Evolutionary conservation across 306 rosid genomes (phyloP).

Genomic region (Prunus padus): DNA sequence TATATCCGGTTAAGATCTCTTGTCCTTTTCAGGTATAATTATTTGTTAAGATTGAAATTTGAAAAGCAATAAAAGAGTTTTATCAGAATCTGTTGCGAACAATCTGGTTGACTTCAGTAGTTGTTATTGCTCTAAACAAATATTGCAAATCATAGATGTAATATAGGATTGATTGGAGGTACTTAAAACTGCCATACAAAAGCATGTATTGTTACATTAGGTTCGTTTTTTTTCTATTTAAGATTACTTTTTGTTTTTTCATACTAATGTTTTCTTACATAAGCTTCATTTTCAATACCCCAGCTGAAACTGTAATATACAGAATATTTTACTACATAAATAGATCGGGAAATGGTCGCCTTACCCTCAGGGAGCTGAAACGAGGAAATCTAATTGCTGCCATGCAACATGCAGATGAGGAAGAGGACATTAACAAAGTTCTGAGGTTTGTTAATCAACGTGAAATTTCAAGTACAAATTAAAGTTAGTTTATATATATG

Average conservation of each 20-base stretch:
- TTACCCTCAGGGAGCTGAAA: conserved; percentile 83
- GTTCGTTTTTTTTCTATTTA: background rate
- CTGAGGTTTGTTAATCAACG: conserved; percentile 45
- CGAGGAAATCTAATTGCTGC: conserved; percentile 88
- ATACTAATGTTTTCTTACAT: background rate
- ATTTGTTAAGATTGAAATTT: background rate
- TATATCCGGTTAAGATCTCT: background rate
- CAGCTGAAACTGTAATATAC: conserved; percentile 94
- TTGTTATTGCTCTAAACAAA: background rate
- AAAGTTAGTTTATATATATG: background rate
- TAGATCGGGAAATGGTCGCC: conserved; percentile 82
- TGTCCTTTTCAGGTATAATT: background rate
- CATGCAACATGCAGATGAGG: conserved; percentile 94
- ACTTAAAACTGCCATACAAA: background rate
- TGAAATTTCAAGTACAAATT: conserved; percentile 3
- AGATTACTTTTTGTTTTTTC: background rate
- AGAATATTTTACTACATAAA: conserved; percentile 87
- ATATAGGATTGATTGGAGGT: background rate
- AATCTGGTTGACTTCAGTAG: background rate
- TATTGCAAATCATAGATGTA: background rate
- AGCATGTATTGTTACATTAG: background rate
- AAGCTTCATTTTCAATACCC: conserved; percentile 34
- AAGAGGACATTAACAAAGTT: conserved; percentile 93
- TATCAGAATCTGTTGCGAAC: background rate
- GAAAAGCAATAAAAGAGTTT: background rate